phyloP scores from a whole-genome alignment of 2,329 filamentous ascomycete species.

The Mariannaea elegans region DNA sequence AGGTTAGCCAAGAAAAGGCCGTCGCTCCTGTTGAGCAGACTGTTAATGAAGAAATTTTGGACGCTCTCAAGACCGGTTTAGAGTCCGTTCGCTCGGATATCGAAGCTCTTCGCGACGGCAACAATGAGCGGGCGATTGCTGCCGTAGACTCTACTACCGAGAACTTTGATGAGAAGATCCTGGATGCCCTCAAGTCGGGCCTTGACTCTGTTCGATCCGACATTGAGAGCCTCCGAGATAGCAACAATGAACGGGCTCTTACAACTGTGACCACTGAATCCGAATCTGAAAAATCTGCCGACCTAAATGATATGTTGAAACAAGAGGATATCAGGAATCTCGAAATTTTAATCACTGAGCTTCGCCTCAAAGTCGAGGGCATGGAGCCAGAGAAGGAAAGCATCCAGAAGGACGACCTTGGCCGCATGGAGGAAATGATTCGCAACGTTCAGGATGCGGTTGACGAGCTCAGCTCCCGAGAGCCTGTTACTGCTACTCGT shows the following conservation, averaged over 20 bases:
- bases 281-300: constrained; percentile 37
- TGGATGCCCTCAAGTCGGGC: constrained; percentile 84
- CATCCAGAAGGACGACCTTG: constrained; percentile 63
- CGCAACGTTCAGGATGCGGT: constrained; percentile 59
- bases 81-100: constrained; percentile 77
- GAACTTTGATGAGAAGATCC: constrained; percentile 71
- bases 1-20: constrained; percentile 66
- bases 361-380: constrained; percentile 82
- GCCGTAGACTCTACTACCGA: constrained; percentile 51
- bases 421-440: constrained; percentile 62
- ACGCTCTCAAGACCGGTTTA: constrained; percentile 82
- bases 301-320: constrained; percentile 63
- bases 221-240: constrained; percentile 75
- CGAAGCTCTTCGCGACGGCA: constrained; percentile 69
- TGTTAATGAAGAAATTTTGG: constrained; percentile 83
- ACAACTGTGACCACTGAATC: constrained; percentile 43
- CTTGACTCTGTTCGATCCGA: constrained; percentile 77
- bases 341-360: constrained; percentile 82
- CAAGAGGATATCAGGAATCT: constrained; percentile 85
- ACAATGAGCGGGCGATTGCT: constrained; percentile 67
- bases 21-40: constrained; percentile 74
- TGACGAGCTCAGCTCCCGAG: constrained; percentile 53
- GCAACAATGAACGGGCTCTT: constrained; percentile 57
- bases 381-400: constrained; percentile 46
- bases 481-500: constrained; percentile 30